These are phyloP conservation scores for Ceratobasidium sp. DNA, from an alignment of 1,284 basidiomycete genomes.

Conservation along the genomic window DNA sequence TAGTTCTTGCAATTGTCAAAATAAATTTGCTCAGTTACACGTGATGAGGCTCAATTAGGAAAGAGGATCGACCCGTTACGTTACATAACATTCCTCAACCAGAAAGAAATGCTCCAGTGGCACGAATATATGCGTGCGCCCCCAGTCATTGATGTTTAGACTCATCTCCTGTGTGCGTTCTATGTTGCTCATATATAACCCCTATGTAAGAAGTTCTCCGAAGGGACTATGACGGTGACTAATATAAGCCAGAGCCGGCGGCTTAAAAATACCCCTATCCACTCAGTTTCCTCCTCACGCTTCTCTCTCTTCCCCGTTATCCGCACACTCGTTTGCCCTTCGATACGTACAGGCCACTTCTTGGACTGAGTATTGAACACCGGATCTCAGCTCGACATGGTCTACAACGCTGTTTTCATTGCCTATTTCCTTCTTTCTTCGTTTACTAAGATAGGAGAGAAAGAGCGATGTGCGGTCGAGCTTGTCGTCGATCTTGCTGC, in stretches of 20 bases:
- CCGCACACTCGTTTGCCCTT: conserved; percentile 8
- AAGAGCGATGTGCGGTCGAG: conserved; percentile 36
- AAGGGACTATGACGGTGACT: neutral
- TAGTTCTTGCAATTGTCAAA: conserved; percentile 7
- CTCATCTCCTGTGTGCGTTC: neutral
- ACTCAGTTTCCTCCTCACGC: neutral
- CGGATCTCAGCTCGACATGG: conserved; percentile 2
- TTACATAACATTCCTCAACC: neutral
- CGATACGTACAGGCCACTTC: neutral
- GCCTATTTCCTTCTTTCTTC: conserved; percentile 32
- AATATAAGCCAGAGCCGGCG: conserved; percentile 2
- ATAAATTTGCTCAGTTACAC: neutral
- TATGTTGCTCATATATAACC: neutral
- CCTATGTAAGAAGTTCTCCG: neutral
- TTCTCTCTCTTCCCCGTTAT: neutral
- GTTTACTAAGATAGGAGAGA: conserved; percentile 25
- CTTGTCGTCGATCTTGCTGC: conserved; percentile 28
- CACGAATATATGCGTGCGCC: neutral
- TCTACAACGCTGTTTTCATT: conserved; percentile 40
- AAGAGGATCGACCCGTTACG: conserved; percentile 20
- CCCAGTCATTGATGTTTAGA: neutral
- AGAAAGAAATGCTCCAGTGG: neutral
- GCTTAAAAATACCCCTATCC: conserved; percentile 13
- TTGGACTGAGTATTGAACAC: neutral
- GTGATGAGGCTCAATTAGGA: conserved; percentile 3